Evolutionary conservation across 345 rosid genomes (phyloP).

Genomic region (Ricinus communis): DNA sequence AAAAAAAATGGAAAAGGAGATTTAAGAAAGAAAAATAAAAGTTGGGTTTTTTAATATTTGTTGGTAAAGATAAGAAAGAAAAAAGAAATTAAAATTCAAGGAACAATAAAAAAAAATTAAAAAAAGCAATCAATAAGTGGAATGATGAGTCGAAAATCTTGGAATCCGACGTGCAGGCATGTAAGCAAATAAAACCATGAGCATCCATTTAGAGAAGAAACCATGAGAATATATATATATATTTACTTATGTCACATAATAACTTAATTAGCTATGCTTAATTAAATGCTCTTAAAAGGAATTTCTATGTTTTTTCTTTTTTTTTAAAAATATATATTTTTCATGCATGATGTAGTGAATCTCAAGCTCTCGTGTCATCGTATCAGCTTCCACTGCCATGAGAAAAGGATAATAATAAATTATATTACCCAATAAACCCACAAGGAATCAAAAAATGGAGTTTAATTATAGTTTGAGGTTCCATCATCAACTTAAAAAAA

Average conservation of each 20-base stretch:
- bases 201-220: not conserved
- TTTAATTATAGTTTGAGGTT: constrained; percentile 9
- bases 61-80: too few relatives aligned
- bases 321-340: not conserved
- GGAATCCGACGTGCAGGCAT: constrained; percentile 29
- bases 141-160: constrained; percentile 17
- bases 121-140: constrained; percentile 17
- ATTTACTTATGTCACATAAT: not conserved
- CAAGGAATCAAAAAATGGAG: not conserved
- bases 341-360: too few relatives aligned
- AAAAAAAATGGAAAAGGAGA: too few relatives aligned
- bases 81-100: too few relatives aligned
- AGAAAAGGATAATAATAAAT: not conserved
- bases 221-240: constrained; percentile 12
- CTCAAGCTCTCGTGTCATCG: constrained; percentile 14
- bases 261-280: not conserved
- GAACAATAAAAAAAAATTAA: not conserved
- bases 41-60: too few relatives aligned
- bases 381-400: constrained; percentile 31
- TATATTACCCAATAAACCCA: not conserved
- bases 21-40: too few relatives aligned
- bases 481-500: constrained; percentile 21
- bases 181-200: constrained; percentile 3
- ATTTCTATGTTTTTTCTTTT: not conserved
- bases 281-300: too few relatives aligned